Conservation (phyloP, 805 yeast species). For the Kurtzmaniella cleridarum region DNA sequence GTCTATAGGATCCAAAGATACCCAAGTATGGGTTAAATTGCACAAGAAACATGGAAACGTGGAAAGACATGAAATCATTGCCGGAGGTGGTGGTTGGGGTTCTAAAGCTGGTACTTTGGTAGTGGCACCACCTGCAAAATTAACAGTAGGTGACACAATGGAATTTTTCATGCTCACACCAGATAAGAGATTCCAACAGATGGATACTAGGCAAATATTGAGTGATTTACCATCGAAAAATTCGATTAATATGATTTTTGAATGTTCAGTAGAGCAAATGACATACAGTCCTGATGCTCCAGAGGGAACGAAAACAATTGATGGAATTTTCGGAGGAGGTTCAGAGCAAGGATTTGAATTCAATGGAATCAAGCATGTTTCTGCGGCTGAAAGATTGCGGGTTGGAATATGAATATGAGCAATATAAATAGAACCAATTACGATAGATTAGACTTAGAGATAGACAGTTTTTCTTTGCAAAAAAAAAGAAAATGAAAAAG, state of each 20-base stretch:
- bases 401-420: too few species aligned
- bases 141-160: constrained; percentile 40
- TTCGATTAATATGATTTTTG: constrained; percentile 13
- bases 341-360: constrained; percentile 25
- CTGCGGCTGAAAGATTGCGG: constrained; percentile 22
- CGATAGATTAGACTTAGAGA: too few species aligned
- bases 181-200: constrained; percentile 15
- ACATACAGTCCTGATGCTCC: constrained; percentile 9
- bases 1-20: constrained; percentile 36
- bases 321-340: constrained; percentile 26
- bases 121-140: constrained; percentile 51
- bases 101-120: constrained; percentile 63
- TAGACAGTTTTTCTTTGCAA: too few species aligned
- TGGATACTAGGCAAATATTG: constrained; percentile 7
- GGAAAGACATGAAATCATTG: constrained; percentile 48
- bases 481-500: too few species aligned
- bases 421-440: too few species aligned
- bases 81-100: constrained; percentile 79
- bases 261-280: constrained; percentile 27
- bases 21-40: constrained; percentile 36
- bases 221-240: constrained; percentile 3
- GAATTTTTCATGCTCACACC: constrained; percentile 44
- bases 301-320: constrained; percentile 5
- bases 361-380: constrained; percentile 20
- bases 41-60: constrained; percentile 7